These are phyloP conservation scores for Claviceps digitariae DNA, from an alignment of 2,329 filamentous ascomycete genomes.

Conservation along the genomic window DNA sequence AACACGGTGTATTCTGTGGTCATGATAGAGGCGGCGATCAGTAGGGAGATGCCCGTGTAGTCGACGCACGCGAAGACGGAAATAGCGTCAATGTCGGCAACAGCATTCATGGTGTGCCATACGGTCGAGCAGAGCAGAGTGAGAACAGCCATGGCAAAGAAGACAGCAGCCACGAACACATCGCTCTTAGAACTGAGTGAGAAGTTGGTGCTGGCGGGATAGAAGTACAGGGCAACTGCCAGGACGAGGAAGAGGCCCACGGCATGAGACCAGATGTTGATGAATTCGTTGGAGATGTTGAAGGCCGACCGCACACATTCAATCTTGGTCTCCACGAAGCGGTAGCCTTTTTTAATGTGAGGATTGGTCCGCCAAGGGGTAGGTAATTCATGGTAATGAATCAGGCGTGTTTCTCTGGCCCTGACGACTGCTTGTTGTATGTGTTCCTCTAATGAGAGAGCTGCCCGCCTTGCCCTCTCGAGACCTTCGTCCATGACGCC, in stretches of 20 bases:
- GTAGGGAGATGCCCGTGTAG: conserved; percentile 90
- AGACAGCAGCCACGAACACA: conserved; percentile 79
- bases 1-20: conserved; percentile 98
- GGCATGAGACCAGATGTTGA: conserved; percentile 97
- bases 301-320: conserved; percentile 80
- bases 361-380: conserved; percentile 90
- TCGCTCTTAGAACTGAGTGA: conserved; percentile 75
- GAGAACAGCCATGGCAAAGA: conserved; percentile 92
- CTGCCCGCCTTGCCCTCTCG: conserved; percentile 69
- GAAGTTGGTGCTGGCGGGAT: conserved; percentile 80
- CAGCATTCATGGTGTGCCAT: conserved; percentile 98
- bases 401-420: conserved; percentile 67
- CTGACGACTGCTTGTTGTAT: conserved; percentile 64
- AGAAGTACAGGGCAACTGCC: conserved; percentile 87
- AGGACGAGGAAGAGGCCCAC: conserved; percentile 82
- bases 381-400: conserved; percentile 82
- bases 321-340: conserved; percentile 81
- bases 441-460: conserved; percentile 69
- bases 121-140: conserved; percentile 89
- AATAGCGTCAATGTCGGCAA: conserved; percentile 77
- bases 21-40: conserved; percentile 93
- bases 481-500: conserved; percentile 71
- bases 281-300: conserved; percentile 75
- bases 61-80: conserved; percentile 96
- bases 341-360: conserved; percentile 82